Base-by-base conservation (phyloP, 2,329 filamentous ascomycete species). In the Arthrobotrys sinensis region DNA sequence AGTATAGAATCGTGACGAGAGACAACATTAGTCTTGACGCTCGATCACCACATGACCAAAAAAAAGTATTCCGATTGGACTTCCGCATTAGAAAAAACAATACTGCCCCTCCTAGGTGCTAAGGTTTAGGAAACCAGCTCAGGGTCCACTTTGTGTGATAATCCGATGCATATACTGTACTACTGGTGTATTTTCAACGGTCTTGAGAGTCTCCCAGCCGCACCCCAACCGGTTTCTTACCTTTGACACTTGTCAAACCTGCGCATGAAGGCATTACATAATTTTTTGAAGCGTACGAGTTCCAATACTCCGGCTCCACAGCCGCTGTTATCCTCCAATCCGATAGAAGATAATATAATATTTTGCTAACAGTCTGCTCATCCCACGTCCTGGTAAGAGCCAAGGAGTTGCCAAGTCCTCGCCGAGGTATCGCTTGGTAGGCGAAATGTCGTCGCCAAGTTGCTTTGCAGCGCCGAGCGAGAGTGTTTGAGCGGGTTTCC, bases 401-500 rank as follows among this genome's bases (percentile, higher is more conserved):
- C 64, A 68, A 68, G 64, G 5, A 11, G 11, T 10, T 12, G 64
- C 64, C 48, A 68, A 68, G 64, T 43, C 46, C 10, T n/a, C 28
- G 28, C 43, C 46, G 46, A 53, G 24, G 11, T 55, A 24, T 55
- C 50, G 50, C 50, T 55, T 55, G 50, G 55, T 38, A 62, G 55
- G 21, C 60, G 40, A 45, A 46, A 21, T 16, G 38, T 34, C 46
- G 40, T 53, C 45, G 67, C 67, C 67, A 71, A 71, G 67, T 52
- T 43, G 32, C 14, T 34, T 14, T 32, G 19, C 45, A 62, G 43
- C 32, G 67, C 67, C 67, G 11, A 71, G 67, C 52, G 67, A 71
- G 67, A 19, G n/a, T 71, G 34, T 71, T 71, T 71, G 67, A 71
- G 67, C 67, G 55, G 45, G 50, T 71, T 71, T 71, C 19, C 67